A percentile compares a stretch with the other conserved stretches of the same genome.
Evolutionary conservation across 1,139 yeast species (phyloP).

Genomic region (Suhomyces ambrosiae): DNA sequence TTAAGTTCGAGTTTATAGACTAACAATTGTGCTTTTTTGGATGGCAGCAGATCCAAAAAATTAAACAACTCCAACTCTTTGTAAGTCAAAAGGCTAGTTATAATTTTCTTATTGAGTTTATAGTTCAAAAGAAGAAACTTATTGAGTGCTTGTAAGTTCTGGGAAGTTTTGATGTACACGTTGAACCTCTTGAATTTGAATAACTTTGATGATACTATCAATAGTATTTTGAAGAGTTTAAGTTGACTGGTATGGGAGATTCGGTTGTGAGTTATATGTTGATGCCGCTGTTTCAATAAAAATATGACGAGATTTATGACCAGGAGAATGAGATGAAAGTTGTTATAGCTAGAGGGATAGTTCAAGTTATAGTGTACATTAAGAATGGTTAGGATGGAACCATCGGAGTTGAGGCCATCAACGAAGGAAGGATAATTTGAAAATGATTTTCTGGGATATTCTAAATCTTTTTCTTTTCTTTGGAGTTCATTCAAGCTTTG

Average conservation of each 20-base stretch:
- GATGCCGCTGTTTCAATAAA: conserved; percentile 27
- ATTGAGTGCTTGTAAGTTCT: conserved; percentile 27
- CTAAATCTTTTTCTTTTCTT: conserved; percentile 1
- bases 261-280: conserved; percentile 3
- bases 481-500: conserved; percentile 25
- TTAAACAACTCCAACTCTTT: conserved; percentile 35
- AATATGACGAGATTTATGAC: conserved; percentile 27
- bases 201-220: conserved; percentile 34
- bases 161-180: conserved; percentile 28
- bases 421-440: conserved; percentile 10
- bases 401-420: conserved; percentile 18
- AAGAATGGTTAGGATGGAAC: conserved; percentile 15
- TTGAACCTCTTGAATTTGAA: conserved; percentile 32
- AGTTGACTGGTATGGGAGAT: conserved; percentile 12
- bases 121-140: conserved; percentile 40
- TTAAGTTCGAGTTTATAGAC: conserved; percentile 13
- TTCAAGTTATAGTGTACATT: conserved; percentile 14
- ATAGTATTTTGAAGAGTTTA: conserved; percentile 35
- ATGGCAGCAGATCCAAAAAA: conserved; percentile 15
- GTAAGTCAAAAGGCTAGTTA: conserved; percentile 33
- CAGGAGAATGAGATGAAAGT: conserved; percentile 17
- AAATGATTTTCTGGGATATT: not conserved
- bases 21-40: conserved; percentile 1
- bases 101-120: conserved; percentile 41
- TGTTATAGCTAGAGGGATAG: conserved; percentile 14